Evolutionary conservation across 257 asterid genomes (phyloP).

Genomic region (Scutellaria baicalensis): DNA sequence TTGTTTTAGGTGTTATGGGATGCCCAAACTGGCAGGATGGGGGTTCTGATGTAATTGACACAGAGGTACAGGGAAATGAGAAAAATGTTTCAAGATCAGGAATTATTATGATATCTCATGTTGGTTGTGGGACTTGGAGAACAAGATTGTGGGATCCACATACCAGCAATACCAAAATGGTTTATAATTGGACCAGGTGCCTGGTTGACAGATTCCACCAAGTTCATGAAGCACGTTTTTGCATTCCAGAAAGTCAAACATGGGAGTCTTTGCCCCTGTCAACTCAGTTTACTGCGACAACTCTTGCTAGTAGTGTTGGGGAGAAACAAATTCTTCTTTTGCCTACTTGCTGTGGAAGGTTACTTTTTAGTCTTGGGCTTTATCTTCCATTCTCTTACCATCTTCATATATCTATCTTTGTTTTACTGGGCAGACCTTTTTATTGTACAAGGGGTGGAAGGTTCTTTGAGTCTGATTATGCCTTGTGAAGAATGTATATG

Average conservation of each 20-base stretch:
- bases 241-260: slow-evolving; percentile 83
- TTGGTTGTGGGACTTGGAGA: slow-evolving; percentile 93
- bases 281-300: slow-evolving; percentile 40
- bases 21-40: slow-evolving; percentile 82
- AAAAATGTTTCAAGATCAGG: slow-evolving; percentile 40
- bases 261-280: slow-evolving; percentile 90
- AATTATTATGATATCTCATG: slow-evolving; percentile 70
- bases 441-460: background rate
- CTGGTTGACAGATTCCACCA: slow-evolving; percentile 48
- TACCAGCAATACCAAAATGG: slow-evolving; percentile 6
- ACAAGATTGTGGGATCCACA: slow-evolving; percentile 33
- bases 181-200: slow-evolving; percentile 66
- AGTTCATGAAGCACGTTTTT: slow-evolving; percentile 48
- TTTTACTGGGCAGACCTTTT: background rate
- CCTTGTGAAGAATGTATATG: background rate
- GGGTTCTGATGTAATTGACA: slow-evolving; percentile 17
- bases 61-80: slow-evolving; percentile 24
- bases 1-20: slow-evolving; percentile 94
- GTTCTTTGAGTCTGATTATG: background rate
- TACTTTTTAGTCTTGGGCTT: slow-evolving; percentile 8
- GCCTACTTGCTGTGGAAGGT: slow-evolving; percentile 94
- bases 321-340: slow-evolving; percentile 61
- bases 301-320: slow-evolving; percentile 37
- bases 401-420: background rate
- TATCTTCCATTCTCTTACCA: background rate